These are phyloP conservation scores for Gymnopilus dilepis DNA, from an alignment of 768 basidiomycete species.

Conservation along the genomic window DNA sequence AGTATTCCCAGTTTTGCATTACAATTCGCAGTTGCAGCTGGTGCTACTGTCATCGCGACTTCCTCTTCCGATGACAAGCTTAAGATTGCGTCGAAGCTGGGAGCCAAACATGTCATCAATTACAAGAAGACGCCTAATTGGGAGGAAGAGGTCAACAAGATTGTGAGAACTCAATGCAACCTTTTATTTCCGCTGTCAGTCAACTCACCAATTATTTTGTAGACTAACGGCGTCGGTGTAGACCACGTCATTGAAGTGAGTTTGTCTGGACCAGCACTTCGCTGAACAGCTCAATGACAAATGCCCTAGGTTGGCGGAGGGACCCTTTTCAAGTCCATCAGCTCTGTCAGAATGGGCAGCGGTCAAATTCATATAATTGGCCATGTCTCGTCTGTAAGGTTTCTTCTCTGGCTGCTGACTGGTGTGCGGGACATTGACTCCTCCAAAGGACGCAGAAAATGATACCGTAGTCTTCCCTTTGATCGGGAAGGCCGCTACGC, in stretches of 20 bases:
- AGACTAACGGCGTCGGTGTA: slow-evolving; percentile 46
- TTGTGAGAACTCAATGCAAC: slow-evolving; percentile 37
- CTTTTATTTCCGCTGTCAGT: neutral
- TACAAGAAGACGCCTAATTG: slow-evolving; percentile 63
- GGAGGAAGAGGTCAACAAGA: slow-evolving; percentile 54
- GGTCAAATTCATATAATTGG: slow-evolving; percentile 59
- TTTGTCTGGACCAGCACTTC: neutral
- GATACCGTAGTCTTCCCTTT: slow-evolving; percentile 36
- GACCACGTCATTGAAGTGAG: slow-evolving; percentile 46
- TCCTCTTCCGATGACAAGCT: slow-evolving; percentile 73
- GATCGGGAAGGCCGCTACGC: slow-evolving; percentile 44
- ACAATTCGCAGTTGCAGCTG: slow-evolving; percentile 66
- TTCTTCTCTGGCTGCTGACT: neutral
- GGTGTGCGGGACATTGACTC: neutral
- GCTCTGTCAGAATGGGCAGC: slow-evolving; percentile 38
- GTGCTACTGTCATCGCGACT: slow-evolving; percentile 68
- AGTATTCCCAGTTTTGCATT: slow-evolving; percentile 48
- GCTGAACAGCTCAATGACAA: neutral
- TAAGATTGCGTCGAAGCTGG: slow-evolving; percentile 53
- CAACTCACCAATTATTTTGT: neutral
- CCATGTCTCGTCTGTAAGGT: slow-evolving; percentile 46
- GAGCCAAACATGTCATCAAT: slow-evolving; percentile 63
- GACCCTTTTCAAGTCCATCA: slow-evolving; percentile 51
- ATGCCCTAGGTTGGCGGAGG: slow-evolving; percentile 58
- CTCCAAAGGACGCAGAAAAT: slow-evolving; percentile 28